These are phyloP conservation scores for Chrysopogon serrulatus DNA, from an alignment of 176 grass and related monocot species.

Conservation along the genomic window DNA sequence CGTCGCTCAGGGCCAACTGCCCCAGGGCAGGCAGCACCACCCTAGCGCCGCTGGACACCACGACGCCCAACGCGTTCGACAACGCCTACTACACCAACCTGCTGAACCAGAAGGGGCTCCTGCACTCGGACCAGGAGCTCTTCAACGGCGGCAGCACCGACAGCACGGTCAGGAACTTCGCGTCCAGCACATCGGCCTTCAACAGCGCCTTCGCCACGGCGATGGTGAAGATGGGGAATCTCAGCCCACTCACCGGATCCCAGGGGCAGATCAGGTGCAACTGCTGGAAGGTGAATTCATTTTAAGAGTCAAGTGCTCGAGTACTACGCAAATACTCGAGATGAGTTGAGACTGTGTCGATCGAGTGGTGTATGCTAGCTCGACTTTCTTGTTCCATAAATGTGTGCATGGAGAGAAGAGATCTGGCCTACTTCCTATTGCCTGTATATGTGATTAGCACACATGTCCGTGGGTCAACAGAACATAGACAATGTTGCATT, in stretches of 20 bases:
- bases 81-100: slow-evolving; percentile 64
- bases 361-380: no score
- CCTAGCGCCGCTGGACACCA: slow-evolving; percentile 53
- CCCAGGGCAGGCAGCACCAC: not conserved
- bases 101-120: slow-evolving; percentile 34
- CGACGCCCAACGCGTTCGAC: slow-evolving; percentile 30
- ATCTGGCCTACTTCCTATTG: no score
- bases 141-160: slow-evolving; percentile 43
- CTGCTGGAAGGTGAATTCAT: slow-evolving; percentile 22
- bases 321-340: no score
- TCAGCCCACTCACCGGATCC: not conserved
- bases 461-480: no score
- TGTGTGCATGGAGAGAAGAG: no score
- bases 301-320: not conserved
- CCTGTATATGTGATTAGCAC: no score
- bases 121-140: slow-evolving; percentile 61
- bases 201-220: slow-evolving; percentile 37
- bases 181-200: slow-evolving; percentile 31
- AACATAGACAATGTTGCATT: no score
- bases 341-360: no score
- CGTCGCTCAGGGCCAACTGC: slow-evolving; percentile 35
- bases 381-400: no score
- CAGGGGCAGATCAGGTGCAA: slow-evolving; percentile 28
- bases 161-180: slow-evolving; percentile 31
- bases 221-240: slow-evolving; percentile 54